Evolutionary conservation across 2,329 filamentous ascomycete genomes (phyloP).

Genomic region (Fusarium nygamai): DNA sequence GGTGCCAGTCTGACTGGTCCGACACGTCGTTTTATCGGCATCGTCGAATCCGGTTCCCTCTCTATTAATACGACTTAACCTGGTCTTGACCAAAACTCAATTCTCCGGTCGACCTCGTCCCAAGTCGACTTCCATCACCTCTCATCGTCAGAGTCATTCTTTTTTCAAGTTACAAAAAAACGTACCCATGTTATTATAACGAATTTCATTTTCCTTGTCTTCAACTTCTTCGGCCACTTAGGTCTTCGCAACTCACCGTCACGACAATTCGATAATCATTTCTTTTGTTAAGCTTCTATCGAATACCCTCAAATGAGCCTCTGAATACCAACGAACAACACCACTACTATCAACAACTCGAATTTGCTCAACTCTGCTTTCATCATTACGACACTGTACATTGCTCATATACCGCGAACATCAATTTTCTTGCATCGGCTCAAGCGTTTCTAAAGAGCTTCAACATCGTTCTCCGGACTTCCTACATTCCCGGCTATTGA

Average conservation of each 20-base stretch:
- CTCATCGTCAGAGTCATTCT: conserved; percentile 44
- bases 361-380: conserved; percentile 39
- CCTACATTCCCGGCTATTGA: conserved; percentile 27
- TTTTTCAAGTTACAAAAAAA: conserved; percentile 43
- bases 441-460: conserved; percentile 28
- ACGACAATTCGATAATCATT: conserved; percentile 50
- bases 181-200: conserved; percentile 58
- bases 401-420: conserved; percentile 42
- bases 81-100: conserved; percentile 14
- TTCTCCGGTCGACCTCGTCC: conserved; percentile 44
- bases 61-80: conserved; percentile 6
- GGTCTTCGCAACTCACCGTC: conserved; percentile 44
- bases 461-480: conserved; percentile 12
- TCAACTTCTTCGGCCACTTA: conserved; percentile 44
- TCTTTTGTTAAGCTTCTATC: conserved; percentile 50
- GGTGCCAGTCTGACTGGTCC: conserved; percentile 44
- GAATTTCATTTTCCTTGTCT: conserved; percentile 50
- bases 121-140: conserved; percentile 36
- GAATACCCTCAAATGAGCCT: conserved; percentile 54
- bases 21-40: conserved; percentile 44
- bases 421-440: conserved; percentile 28
- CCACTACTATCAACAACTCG: conserved; percentile 39
- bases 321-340: conserved; percentile 51
- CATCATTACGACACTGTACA: conserved; percentile 47
- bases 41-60: conserved; percentile 40